Evolutionary conservation across 371 early-diverging fungal species (phyloP), one percentile per base, ranked within the genome.

Genomic region (Mucor sp.): DNA sequence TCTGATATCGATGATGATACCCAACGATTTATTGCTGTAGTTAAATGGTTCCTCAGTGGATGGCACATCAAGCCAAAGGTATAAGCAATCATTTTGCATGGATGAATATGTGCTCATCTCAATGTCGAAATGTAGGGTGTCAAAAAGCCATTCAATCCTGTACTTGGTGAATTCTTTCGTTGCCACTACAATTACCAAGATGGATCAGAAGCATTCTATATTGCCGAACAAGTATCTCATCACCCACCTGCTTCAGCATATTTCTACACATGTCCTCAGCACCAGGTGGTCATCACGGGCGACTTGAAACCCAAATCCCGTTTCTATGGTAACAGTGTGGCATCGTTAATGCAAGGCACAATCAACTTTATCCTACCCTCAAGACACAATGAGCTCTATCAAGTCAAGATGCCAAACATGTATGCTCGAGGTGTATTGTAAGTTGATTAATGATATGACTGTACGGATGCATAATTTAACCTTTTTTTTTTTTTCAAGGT

Each of bases 141-240:
- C 14, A 95, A 95, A 78, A 98, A 98, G 74, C 99, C 99, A 5
- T 98, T 95, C 77, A 98, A 98, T 69, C 98, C 99, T 23, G 92
- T 96, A 21, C 85, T 98, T 28, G 98, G 97, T 15, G 99, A 98
- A 78, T 87, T 92, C 23, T 97, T 96, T 77, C 91, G 95, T 32
- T 91, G 94, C 65, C 72, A 78, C 59, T 97, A 90, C 85, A 72
- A 77, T 27, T 90, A 91, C 65, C 77, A 82, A 14, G 93, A 95
- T 75, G 85, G 84, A 4, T 85, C 92, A 27, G 84, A 91, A 30
- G 90, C 90, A 1, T 90, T 86, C 74, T 97, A 92, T 77, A 84
- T 97, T 30, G 90, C 94, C 32, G 99, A 98, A 74, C 99, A 98
- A 77, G 95, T 96, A 15, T 94, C 95, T n/a, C 99, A 98, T 77